phyloP scores from a whole-genome alignment of 202 grass and related monocot species.

The Dendrocalamus latiflorus region DNA sequence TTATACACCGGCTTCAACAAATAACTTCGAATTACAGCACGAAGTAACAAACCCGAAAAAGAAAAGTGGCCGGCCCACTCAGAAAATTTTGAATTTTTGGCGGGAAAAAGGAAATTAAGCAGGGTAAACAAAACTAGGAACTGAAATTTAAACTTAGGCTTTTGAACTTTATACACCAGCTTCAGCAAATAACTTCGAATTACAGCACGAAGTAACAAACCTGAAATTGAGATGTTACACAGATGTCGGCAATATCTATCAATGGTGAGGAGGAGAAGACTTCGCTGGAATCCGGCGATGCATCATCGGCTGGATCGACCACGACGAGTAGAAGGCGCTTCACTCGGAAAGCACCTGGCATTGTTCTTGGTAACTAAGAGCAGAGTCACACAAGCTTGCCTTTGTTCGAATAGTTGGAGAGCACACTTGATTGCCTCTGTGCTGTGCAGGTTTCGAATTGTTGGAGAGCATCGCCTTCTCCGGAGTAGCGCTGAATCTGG shows the following conservation, averaged over 20 bases:
- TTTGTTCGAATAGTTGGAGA: constrained; percentile 45
- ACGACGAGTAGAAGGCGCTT: neutral
- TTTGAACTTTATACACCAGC: no score
- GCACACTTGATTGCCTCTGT: neutral
- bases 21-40: no score
- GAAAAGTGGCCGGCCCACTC: no score
- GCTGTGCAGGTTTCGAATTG: neutral
- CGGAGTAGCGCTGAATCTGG: constrained; percentile 55
- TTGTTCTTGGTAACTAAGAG: constrained; percentile 51
- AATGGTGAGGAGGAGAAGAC: constrained; percentile 11
- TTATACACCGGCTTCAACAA: no score
- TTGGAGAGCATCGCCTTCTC: constrained; percentile 25
- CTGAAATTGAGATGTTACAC: no score
- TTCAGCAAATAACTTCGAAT: no score
- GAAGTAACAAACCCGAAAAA: no score
- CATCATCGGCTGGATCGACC: neutral
- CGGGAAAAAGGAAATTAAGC: no score
- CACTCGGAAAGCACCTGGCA: constrained; percentile 56
- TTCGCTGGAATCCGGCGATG: constrained; percentile 7
- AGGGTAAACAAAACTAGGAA: no score
- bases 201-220: no score
- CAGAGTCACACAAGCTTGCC: neutral
- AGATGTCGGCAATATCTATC: neutral
- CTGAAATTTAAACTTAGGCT: no score
- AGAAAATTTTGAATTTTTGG: no score